Evolutionary conservation across 2,329 filamentous ascomycete species (phyloP).

Genomic region (Lecanicillium sp.): DNA sequence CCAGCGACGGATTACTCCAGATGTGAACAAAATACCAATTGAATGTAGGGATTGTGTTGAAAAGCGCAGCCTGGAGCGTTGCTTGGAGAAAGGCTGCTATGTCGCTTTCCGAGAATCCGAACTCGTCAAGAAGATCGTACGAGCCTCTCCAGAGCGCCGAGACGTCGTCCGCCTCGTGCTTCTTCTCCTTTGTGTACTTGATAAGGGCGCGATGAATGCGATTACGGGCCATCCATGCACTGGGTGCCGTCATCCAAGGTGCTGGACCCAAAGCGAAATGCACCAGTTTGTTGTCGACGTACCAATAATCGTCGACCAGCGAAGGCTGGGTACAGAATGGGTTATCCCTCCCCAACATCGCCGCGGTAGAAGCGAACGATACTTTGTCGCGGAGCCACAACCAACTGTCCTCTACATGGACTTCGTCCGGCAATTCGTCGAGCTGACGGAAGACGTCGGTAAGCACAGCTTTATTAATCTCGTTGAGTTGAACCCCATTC

Average conservation of each 20-base stretch:
- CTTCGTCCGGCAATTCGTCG: background rate
- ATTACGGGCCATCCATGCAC: background rate
- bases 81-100: background rate
- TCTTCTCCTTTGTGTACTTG: background rate
- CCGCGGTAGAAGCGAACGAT: background rate
- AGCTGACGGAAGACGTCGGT: background rate
- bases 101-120: background rate
- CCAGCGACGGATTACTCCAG: background rate
- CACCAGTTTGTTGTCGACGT: background rate
- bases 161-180: background rate
- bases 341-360: background rate
- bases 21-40: background rate
- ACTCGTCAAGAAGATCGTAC: background rate
- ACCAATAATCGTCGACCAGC: background rate
- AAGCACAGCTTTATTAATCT: background rate
- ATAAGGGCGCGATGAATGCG: background rate
- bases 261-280: background rate
- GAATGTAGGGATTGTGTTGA: background rate
- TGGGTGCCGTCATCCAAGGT: background rate
- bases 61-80: background rate
- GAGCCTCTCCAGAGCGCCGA: background rate
- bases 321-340: background rate
- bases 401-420: background rate
- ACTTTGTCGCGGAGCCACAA: background rate
- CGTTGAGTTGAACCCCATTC: background rate